Conservation (phyloP, 163 green algal genomes). For the Prototheca stagnorum region DNA sequence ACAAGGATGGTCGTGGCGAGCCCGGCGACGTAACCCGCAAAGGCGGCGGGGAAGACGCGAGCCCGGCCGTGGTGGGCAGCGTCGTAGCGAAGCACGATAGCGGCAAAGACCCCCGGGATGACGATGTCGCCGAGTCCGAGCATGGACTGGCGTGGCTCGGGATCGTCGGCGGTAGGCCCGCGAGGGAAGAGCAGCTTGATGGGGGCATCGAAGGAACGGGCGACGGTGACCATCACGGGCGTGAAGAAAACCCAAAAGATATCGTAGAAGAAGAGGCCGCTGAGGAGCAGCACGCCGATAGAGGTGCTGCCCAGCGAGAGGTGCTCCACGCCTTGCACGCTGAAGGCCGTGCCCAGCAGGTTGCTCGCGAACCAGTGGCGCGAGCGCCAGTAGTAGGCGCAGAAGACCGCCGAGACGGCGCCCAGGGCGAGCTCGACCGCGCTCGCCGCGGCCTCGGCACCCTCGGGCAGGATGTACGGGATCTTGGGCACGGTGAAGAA, state of each 20-base stretch:
- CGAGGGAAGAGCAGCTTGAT: constrained; percentile 95
- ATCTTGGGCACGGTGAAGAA: constrained; percentile 5
- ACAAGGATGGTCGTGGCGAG: constrained; percentile 82
- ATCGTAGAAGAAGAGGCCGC: constrained; percentile 88
- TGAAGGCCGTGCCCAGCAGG: constrained; percentile 77
- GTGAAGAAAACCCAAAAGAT: constrained; percentile 99
- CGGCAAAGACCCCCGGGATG: constrained; percentile 88
- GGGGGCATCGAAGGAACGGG: constrained; percentile 90
- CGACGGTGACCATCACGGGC: constrained; percentile 85
- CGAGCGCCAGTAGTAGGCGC: constrained; percentile 57
- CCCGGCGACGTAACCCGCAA: constrained; percentile 69
- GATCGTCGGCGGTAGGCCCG: neutral
- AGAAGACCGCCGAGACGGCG: constrained; percentile 37
- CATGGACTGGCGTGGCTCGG: constrained; percentile 66
- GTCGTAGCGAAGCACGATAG: constrained; percentile 85
- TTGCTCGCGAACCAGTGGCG: constrained; percentile 97
- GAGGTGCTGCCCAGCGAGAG: constrained; percentile 52
- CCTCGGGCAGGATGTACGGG: constrained; percentile 16
- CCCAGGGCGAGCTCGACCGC: constrained; percentile 35
- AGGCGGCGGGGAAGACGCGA: constrained; percentile 34
- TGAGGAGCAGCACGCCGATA: constrained; percentile 48
- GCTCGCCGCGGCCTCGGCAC: constrained; percentile 22
- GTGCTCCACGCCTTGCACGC: constrained; percentile 84
- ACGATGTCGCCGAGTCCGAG: constrained; percentile 96
- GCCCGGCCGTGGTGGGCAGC: constrained; percentile 18